Conservation (phyloP, 2,329 filamentous ascomycete species). For the Diaporthe australafricana region DNA sequence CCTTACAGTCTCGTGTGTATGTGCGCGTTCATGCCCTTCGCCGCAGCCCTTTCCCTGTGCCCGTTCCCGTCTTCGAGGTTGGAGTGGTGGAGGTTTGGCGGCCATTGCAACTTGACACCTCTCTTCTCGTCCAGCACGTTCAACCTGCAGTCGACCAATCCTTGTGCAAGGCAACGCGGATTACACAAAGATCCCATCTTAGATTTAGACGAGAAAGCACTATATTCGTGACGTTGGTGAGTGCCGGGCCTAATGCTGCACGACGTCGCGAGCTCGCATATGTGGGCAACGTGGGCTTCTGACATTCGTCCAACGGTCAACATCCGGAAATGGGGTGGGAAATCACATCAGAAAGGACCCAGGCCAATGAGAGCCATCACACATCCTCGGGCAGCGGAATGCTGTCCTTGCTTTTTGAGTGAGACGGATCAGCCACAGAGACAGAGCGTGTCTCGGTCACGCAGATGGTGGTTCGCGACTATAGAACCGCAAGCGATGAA, state of each 20-base stretch:
- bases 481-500: slow-evolving; percentile 27
- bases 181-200: slow-evolving; percentile 37
- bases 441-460: slow-evolving; percentile 36
- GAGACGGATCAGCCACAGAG: slow-evolving; percentile 32
- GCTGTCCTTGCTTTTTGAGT: slow-evolving; percentile 20
- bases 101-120: background rate
- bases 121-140: background rate
- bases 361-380: slow-evolving; percentile 23
- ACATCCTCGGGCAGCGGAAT: slow-evolving; percentile 24
- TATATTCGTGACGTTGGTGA: slow-evolving; percentile 38
- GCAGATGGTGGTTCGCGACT: slow-evolving; percentile 27
- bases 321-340: slow-evolving; percentile 20
- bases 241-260: slow-evolving; percentile 36
- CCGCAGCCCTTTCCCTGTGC: background rate
- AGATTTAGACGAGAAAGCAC: slow-evolving; percentile 39
- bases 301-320: slow-evolving; percentile 34
- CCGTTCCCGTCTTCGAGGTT: background rate
- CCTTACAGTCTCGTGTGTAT: slow-evolving; percentile 25
- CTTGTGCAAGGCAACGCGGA: slow-evolving; percentile 18
- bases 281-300: slow-evolving; percentile 36
- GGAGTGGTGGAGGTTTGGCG: background rate
- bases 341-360: slow-evolving; percentile 3
- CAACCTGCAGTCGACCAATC: slow-evolving; percentile 10
- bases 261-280: slow-evolving; percentile 37
- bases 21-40: slow-evolving; percentile 19